Evolutionary conservation across 306 rosid species (phyloP).

Genomic region (Hippophae rhamnoides): DNA sequence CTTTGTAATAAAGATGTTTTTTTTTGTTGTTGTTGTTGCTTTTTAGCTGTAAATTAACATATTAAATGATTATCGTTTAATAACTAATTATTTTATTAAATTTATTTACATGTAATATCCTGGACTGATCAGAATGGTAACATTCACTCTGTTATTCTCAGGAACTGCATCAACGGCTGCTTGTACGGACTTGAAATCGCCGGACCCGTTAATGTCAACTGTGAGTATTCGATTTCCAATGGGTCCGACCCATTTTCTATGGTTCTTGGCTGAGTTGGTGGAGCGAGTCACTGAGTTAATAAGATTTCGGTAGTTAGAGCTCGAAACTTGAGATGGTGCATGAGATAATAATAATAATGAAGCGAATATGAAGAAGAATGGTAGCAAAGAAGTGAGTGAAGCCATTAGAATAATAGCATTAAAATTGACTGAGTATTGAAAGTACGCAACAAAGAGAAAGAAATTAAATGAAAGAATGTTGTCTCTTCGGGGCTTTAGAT

Average conservation of each 20-base stretch:
- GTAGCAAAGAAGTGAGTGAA: conserved; percentile 4
- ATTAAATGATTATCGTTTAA: background rate
- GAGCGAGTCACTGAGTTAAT: conserved; percentile 6
- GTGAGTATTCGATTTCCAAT: conserved; percentile 46
- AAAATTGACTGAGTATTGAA: conserved; percentile 5
- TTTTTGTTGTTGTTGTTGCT: too few relatives aligned
- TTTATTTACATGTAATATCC: conserved; percentile 58
- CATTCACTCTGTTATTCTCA: conserved; percentile 43
- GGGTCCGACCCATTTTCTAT: conserved; percentile 51
- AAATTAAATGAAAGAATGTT: conserved; percentile 12
- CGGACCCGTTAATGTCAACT: conserved; percentile 51
- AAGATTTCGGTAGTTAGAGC: background rate
- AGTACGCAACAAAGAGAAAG: background rate
- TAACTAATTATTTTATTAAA: background rate
- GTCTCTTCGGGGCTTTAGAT: background rate
- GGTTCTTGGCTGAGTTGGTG: conserved; percentile 12
- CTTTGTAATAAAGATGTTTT: too few relatives aligned
- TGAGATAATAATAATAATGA: conserved; percentile 12
- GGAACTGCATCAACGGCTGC: conserved; percentile 62
- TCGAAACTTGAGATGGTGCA: conserved; percentile 12
- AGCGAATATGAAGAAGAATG: conserved; percentile 8
- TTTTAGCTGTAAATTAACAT: too few relatives aligned
- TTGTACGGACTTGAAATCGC: conserved; percentile 56
- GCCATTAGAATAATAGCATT: conserved; percentile 28
- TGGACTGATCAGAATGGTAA: conserved; percentile 51